Conservation (phyloP, 2,329 filamentous ascomycete genomes). For the Dactylellina drechsleri region DNA sequence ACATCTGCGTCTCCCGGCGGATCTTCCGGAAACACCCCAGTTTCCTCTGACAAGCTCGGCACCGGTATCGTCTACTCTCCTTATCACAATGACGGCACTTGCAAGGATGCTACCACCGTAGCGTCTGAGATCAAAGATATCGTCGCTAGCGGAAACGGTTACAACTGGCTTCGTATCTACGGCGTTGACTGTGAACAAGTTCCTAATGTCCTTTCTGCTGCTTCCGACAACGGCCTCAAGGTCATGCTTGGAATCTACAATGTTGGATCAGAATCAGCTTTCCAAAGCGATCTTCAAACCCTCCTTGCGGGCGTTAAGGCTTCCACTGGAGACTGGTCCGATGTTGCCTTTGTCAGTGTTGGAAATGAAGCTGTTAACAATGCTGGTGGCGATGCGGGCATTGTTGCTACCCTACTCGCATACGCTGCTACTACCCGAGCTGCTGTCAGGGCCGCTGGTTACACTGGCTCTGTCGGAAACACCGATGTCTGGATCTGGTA, state of each 20-base stretch:
- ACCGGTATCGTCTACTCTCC: constrained; percentile 69
- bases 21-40: constrained; percentile 11
- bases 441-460: constrained; percentile 72
- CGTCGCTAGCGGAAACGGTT: constrained; percentile 63
- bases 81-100: constrained; percentile 69
- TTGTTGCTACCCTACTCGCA: constrained; percentile 69
- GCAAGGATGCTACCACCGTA: constrained; percentile 74
- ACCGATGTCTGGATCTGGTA: constrained; percentile 74
- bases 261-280: constrained; percentile 66
- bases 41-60: constrained; percentile 16
- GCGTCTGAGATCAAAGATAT: constrained; percentile 71
- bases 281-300: constrained; percentile 14
- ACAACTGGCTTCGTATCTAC: constrained; percentile 77
- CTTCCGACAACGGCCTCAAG: constrained; percentile 72
- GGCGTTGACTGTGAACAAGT: constrained; percentile 82
- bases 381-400: constrained; percentile 67
- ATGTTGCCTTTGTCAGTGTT: constrained; percentile 77
- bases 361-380: constrained; percentile 84
- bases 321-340: constrained; percentile 73
- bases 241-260: constrained; percentile 80
- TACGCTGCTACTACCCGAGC: constrained; percentile 65
- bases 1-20: constrained; percentile 16
- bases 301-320: constrained; percentile 62
- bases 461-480: constrained; percentile 77
- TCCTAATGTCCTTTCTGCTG: constrained; percentile 70